Evolutionary conservation across 2,329 filamentous ascomycete genomes (phyloP), one percentile per base, ranked within the genome.

Genomic region (Ophiostoma pallidulum): DNA sequence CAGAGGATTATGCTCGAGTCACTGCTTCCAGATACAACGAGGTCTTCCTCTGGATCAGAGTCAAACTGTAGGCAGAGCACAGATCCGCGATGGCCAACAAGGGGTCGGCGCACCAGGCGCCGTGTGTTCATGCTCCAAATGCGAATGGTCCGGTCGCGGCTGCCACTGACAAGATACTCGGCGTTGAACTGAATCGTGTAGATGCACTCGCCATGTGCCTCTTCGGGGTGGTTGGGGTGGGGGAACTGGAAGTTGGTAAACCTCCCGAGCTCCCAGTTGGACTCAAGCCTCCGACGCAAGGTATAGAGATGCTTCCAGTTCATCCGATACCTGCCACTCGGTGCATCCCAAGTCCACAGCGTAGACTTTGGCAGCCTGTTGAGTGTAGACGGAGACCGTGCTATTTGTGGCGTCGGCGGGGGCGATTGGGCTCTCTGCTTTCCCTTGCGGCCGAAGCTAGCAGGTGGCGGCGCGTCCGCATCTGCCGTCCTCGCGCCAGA

Each of bases 1-100:
- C 91, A 97, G 13, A 97, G 69, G 48, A 96, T 91, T 45, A 98
- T 81, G 53, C 84, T 83, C 40, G 84, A 86, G 64, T 98, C 92
- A 58, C 90, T 95, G 58, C 91, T 95, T 32, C 91, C 92, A 8
- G 90, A 95, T 9, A 96, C 84, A n/a, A 98, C 84, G 33, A 98
- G 69, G 58, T 97, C 91, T 60, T 97, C 86, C 13, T 85, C 78
- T 0, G 87, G 84, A 44, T 84, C 80, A 4, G 90, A 83, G 60
- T 98, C 92, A 60, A 97, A 98, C 59, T 98, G 92, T 24, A 98
- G 72, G 60, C 92, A 98, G 10, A 98, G 68, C 1, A 98, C 92
- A 1, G 91, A 97, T 13, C 88, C 90, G 10, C 66, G 68, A 61
- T 98, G 92, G 3, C 86, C 90, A 5, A 67, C 60, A 8, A 98